Evolutionary conservation across 768 basidiomycete species (phyloP).

Genomic region (Leccinellum albellum): DNA sequence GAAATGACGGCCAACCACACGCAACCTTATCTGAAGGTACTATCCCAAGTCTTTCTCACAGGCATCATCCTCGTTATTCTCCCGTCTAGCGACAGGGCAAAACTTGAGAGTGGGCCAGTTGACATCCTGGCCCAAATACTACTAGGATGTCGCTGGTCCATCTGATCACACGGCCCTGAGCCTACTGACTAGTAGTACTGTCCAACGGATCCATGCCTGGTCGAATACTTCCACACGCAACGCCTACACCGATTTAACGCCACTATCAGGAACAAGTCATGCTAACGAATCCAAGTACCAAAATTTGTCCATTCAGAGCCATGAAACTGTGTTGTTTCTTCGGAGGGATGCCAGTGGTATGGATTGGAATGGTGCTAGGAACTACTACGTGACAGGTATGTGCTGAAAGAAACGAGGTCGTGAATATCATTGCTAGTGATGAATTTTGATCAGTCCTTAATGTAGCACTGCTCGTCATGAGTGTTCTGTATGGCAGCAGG

Average conservation of each 20-base stretch:
- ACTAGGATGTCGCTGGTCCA: neutral
- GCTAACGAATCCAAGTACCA: neutral
- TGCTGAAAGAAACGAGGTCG: neutral
- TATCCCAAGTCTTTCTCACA: neutral
- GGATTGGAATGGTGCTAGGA: neutral
- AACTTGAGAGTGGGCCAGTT: neutral
- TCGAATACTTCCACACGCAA: neutral
- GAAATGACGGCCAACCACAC: neutral
- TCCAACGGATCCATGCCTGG: neutral
- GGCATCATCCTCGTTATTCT: neutral
- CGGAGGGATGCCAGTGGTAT: neutral
- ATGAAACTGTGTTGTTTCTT: neutral
- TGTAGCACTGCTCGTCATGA: neutral
- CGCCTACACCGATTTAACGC: neutral
- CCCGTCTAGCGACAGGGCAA: neutral
- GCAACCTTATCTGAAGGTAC: neutral
- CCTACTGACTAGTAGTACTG: neutral
- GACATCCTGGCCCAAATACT: neutral
- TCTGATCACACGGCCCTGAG: neutral
- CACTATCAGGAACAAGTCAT: neutral
- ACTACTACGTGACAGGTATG: neutral
- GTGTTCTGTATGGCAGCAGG: neutral
- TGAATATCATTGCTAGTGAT: neutral
- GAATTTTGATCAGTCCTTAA: neutral
- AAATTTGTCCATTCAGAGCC: neutral